Base-by-base conservation (phyloP, 371 early-diverging fungal species). In the Apophysomyces variabilis region DNA sequence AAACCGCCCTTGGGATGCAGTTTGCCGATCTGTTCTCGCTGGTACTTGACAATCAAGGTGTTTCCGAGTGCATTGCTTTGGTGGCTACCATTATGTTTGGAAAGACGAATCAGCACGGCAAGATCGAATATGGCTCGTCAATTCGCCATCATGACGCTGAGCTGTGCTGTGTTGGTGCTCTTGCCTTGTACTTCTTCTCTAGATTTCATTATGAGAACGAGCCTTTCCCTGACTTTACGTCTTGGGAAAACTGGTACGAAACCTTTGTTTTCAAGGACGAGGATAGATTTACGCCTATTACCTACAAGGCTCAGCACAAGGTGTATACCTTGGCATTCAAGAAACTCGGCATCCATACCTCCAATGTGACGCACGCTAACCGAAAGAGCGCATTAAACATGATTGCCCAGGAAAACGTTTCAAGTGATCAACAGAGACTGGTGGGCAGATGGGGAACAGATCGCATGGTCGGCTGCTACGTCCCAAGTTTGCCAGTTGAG, bases 391-490 rank as follows among this genome's bases (percentile, higher is more conserved):
- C 61, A 0, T 6, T 66, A 16, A 66, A 66, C 38, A 61, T 66
- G 45, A 43, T 66, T 57, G 57, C 43, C 11, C 61, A 66, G 16
- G 57, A 66, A 9, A 36, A 36, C 21, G 57, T 61, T 11, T 43
- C 61, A 7, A 18, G 43, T 9, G 66, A 61, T 11, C 61, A 66
- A 12, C 45, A 66, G 35, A 16, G 57, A 13, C 54, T 3, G n/a
- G 66, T 57, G 13, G 66, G 61, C 1, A 41, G 61, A 43, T 66
- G 61, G 66, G 66, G 61, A 1, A 61, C 57, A 8, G 66, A 66
- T 36, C 41, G 61, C 9, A 66, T 61, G 57, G 57, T 66, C 1
- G 66, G 66, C 1, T 66, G 61, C 18, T 61, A 66, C 44, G 43
- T 66, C 1, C 59, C 63, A 8, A 50, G 50, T 21, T 18, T 67